Percentiles rank a stretch among this genome's conserved stretches.
Evolutionary conservation across 1,139 yeast genomes (phyloP).

Genomic region (Saccharomyces hybrid): DNA sequence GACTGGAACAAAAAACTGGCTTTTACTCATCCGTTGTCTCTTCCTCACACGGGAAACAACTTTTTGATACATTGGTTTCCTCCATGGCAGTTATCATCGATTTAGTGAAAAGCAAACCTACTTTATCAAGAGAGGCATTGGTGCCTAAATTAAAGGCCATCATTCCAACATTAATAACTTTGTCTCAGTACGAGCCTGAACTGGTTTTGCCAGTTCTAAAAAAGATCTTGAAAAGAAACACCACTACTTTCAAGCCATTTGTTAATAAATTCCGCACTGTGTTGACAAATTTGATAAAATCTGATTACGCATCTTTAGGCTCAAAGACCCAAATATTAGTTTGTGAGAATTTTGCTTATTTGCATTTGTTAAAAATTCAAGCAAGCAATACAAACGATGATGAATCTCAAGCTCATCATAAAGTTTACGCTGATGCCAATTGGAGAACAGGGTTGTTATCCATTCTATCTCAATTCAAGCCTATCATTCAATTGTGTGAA

Average conservation of each 20-base stretch:
- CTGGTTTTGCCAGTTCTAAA: conserved; percentile 44
- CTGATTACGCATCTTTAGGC: conserved; percentile 36
- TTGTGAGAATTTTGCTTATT: conserved; percentile 48
- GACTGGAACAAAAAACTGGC: conserved; percentile 36
- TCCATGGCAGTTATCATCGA: conserved; percentile 45
- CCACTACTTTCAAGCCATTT: conserved; percentile 78
- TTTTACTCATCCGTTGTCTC: conserved; percentile 24
- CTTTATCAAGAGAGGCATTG: conserved; percentile 72
- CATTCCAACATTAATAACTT: conserved; percentile 44
- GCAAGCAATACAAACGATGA: conserved; percentile 33
- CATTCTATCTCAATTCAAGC: conserved; percentile 42
- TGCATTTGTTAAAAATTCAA: conserved; percentile 54
- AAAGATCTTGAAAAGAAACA: conserved; percentile 47
- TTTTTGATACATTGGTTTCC: conserved; percentile 44
- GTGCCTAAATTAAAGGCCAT: conserved; percentile 70
- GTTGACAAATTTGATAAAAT: conserved; percentile 35
- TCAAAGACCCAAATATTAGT: conserved; percentile 36
- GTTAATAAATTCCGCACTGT: conserved; percentile 51
- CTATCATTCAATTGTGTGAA: conserved; percentile 46
- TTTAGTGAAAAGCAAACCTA: conserved; percentile 69
- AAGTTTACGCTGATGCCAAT: conserved; percentile 34
- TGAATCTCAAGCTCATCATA: conserved; percentile 32
- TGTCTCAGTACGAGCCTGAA: conserved; percentile 33
- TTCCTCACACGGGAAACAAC: conserved; percentile 27
- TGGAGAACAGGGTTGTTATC: conserved; percentile 42